A percentile compares a stretch with the other conserved stretches of the same genome.
Evolutionary conservation across 176 grass and related monocot genomes (phyloP).

Genomic region (Rhynchospora tenuis): DNA sequence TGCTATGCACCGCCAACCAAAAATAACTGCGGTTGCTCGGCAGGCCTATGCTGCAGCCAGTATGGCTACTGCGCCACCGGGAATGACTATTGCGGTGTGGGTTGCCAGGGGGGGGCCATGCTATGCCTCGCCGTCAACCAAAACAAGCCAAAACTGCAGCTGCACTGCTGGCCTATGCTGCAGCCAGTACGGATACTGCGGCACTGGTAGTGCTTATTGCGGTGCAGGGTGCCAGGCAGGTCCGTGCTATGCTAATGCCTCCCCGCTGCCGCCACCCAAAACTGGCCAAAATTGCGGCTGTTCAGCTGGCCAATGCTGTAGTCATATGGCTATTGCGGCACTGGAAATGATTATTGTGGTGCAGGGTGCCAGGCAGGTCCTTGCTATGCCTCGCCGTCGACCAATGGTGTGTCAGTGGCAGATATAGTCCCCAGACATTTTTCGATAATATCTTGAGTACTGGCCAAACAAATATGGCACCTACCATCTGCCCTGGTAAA

Average conservation of each 20-base stretch:
- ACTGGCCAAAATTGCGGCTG: constrained; percentile 28
- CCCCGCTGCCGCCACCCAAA: neutral
- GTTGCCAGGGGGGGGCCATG: too few species aligned
- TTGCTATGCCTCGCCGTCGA: neutral
- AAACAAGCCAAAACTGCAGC: too few species aligned
- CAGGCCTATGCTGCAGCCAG: too few species aligned
- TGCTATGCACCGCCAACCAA: neutral
- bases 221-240: too few species aligned
- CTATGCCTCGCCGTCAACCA: too few species aligned
- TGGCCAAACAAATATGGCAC: constrained; percentile 28
- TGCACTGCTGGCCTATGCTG: too few species aligned
- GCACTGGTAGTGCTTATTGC: too few species aligned
- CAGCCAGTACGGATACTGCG: too few species aligned
- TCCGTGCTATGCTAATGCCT: too few species aligned
- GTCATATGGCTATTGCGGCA: constrained; percentile 29
- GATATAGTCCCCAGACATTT: constrained; percentile 27
- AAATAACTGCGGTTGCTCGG: too few species aligned
- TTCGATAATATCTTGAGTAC: constrained; percentile 41
- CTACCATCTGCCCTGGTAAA: constrained; percentile 31
- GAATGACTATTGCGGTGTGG: too few species aligned
- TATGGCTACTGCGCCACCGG: too few species aligned
- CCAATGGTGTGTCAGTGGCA: constrained; percentile 23
- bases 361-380: constrained; percentile 27
- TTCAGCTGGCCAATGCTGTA: constrained; percentile 14
- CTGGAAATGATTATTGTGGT: constrained; percentile 3